Conservation (phyloP, 179 eudicot genomes). For the Sideroxylon spinosum region DNA sequence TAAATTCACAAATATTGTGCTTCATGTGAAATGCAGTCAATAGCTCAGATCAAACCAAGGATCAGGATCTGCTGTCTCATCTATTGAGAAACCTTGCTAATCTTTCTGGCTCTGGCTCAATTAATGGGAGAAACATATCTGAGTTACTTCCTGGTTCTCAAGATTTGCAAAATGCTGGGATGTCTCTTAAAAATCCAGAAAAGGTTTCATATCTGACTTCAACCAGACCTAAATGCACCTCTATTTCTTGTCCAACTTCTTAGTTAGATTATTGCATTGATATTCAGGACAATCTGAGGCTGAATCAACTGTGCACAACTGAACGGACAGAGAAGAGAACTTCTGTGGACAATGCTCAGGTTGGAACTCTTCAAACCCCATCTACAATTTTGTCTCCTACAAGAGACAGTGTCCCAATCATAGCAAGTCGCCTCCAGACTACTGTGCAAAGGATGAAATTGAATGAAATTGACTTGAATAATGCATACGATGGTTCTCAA, state of each 20-base stretch:
- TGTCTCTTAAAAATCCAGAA: conserved; percentile 37
- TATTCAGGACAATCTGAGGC: conserved; percentile 40
- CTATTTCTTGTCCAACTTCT: conserved; percentile 19
- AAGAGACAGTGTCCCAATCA: conserved; percentile 23
- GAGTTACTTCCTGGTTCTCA: conserved; percentile 45
- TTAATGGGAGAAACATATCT: conserved; percentile 38
- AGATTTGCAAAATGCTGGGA: conserved; percentile 38
- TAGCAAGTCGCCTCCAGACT: conserved; percentile 26
- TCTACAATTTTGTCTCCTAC: conserved; percentile 27
- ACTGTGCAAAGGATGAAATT: conserved; percentile 27
- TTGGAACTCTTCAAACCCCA: conserved; percentile 23
- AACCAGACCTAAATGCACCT: not conserved
- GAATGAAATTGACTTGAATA: conserved; percentile 62
- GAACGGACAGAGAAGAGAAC: conserved; percentile 24
- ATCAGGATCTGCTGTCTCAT: conserved; percentile 74
- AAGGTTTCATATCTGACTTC: conserved; percentile 41
- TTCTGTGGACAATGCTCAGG: conserved; percentile 18
- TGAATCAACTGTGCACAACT: conserved; percentile 27
- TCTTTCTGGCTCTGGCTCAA: conserved; percentile 47
- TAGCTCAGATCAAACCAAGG: conserved; percentile 53
- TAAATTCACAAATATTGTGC: not conserved
- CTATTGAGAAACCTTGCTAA: conserved; percentile 59
- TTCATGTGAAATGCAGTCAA: conserved; percentile 48
- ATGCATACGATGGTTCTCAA: conserved; percentile 55
- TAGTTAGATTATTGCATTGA: conserved; percentile 13